A percentile compares a stretch with the other conserved stretches of the same genome.
These are phyloP conservation scores for Bretschneidera sinensis DNA, from an alignment of 345 rosid species.

Conservation along the genomic window DNA sequence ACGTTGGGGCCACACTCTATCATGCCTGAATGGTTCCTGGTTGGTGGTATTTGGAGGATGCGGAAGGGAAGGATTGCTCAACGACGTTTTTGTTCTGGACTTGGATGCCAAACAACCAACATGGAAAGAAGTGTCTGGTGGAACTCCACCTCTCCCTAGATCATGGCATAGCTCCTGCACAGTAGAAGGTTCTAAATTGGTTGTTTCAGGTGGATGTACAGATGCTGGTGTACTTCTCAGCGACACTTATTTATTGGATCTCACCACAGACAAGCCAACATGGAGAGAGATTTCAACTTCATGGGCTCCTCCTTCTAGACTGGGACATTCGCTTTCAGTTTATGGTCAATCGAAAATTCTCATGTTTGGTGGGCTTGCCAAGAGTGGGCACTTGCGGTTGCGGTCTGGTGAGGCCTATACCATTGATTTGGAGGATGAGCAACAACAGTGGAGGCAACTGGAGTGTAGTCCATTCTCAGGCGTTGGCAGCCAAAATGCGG, in stretches of 20 bases:
- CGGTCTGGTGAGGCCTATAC: slow-evolving; percentile 85
- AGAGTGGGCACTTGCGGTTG: slow-evolving; percentile 72
- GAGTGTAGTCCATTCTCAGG: slow-evolving; percentile 57
- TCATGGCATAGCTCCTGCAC: slow-evolving; percentile 98
- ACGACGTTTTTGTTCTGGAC: slow-evolving; percentile 81
- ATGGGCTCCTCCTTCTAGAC: slow-evolving; percentile 80
- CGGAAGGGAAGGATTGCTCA: slow-evolving; percentile 82
- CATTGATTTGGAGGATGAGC: slow-evolving; percentile 66
- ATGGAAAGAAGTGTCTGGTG: slow-evolving; percentile 83
- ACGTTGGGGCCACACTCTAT: slow-evolving; percentile 90
- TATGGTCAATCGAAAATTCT: slow-evolving; percentile 72
- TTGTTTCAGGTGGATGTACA: slow-evolving; percentile 92
- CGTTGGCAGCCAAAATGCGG: slow-evolving; percentile 52
- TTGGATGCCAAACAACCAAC: slow-evolving; percentile 91
- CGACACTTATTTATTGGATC: slow-evolving; percentile 76
- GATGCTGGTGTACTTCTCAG: slow-evolving; percentile 93
- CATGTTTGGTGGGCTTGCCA: slow-evolving; percentile 93
- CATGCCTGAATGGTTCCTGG: slow-evolving; percentile 80
- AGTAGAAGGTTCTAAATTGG: slow-evolving; percentile 74
- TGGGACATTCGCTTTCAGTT: slow-evolving; percentile 88
- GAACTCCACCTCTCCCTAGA: slow-evolving; percentile 81
- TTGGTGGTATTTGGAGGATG: slow-evolving; percentile 88
- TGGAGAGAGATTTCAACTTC: slow-evolving; percentile 83
- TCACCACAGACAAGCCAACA: slow-evolving; percentile 59
- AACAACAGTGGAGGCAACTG: slow-evolving; percentile 72